These are phyloP conservation scores for Aspergillus eucalypticola DNA, from an alignment of 2,329 filamentous ascomycete species.

Conservation along the genomic window DNA sequence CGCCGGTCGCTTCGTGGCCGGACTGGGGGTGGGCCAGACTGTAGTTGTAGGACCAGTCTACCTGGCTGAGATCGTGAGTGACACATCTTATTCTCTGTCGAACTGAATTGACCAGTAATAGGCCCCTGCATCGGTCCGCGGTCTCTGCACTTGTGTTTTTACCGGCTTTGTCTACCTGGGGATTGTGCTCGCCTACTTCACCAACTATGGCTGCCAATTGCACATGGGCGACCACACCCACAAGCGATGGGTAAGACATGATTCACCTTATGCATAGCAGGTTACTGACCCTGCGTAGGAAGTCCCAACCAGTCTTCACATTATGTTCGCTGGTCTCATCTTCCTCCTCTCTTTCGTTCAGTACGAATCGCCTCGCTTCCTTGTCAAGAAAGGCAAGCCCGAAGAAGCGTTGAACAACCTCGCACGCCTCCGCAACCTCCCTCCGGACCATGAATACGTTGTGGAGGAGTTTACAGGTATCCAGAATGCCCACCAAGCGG, in stretches of 20 bases:
- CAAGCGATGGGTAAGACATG: constrained; percentile 49
- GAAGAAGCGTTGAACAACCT: constrained; percentile 53
- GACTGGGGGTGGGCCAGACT: constrained; percentile 46
- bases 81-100: background rate
- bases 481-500: constrained; percentile 65
- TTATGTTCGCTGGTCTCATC: constrained; percentile 75
- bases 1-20: constrained; percentile 47
- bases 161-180: constrained; percentile 73
- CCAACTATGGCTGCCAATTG: constrained; percentile 64
- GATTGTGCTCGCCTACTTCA: constrained; percentile 77
- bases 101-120: constrained; percentile 6
- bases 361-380: constrained; percentile 69
- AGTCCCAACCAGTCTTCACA: constrained; percentile 71
- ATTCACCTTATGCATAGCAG: constrained; percentile 20
- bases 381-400: constrained; percentile 64
- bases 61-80: constrained; percentile 64
- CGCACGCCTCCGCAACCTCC: constrained; percentile 57
- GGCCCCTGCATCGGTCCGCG: constrained; percentile 66
- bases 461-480: constrained; percentile 64
- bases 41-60: constrained; percentile 62
- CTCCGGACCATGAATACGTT: constrained; percentile 62
- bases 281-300: constrained; percentile 26
- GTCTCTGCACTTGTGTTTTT: constrained; percentile 72
- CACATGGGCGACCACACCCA: constrained; percentile 51
- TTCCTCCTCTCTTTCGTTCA: constrained; percentile 69